Percentiles rank a stretch among this genome's conserved stretches.
These are phyloP conservation scores for Knufia fluminis DNA, from an alignment of 2,329 filamentous ascomycete species.

Conservation along the genomic window DNA sequence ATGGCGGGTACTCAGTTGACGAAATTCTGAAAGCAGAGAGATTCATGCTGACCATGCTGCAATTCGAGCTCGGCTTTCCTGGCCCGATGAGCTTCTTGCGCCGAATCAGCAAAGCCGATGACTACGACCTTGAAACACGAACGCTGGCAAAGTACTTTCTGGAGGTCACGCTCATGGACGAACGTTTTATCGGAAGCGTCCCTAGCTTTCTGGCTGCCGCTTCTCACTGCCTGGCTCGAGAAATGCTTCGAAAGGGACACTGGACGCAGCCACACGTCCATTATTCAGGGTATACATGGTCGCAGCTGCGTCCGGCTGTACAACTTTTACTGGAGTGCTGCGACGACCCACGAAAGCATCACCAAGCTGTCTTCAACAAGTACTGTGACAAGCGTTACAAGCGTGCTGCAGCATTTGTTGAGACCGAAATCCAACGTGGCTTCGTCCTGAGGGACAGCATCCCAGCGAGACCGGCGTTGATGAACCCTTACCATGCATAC, in stretches of 20 bases:
- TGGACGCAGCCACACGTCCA: slow-evolving; percentile 83
- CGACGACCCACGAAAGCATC: slow-evolving; percentile 68
- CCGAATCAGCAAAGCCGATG: slow-evolving; percentile 94
- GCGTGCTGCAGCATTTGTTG: slow-evolving; percentile 69
- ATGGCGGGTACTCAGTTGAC: slow-evolving; percentile 76
- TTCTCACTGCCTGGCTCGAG: slow-evolving; percentile 79
- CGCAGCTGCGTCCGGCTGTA: slow-evolving; percentile 70
- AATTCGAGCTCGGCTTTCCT: slow-evolving; percentile 95
- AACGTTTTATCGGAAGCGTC: slow-evolving; percentile 84
- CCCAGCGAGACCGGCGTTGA: slow-evolving; percentile 12
- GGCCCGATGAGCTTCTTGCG: slow-evolving; percentile 97
- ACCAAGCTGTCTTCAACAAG: slow-evolving; percentile 81
- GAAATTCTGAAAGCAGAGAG: slow-evolving; percentile 96
- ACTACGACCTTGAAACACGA: slow-evolving; percentile 90
- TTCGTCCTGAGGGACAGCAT: slow-evolving; percentile 41
- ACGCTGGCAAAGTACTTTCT: slow-evolving; percentile 97
- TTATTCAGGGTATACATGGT: slow-evolving; percentile 87
- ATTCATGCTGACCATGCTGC: slow-evolving; percentile 95
- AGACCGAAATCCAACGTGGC: slow-evolving; percentile 58
- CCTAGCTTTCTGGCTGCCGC: slow-evolving; percentile 87
- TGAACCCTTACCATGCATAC: slow-evolving; percentile 14
- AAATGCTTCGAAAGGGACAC: slow-evolving; percentile 81
- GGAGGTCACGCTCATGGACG: slow-evolving; percentile 94
- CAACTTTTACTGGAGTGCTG: slow-evolving; percentile 79
- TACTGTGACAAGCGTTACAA: slow-evolving; percentile 84